phyloP scores from a whole-genome alignment of 2,329 filamentous ascomycete species.

The Plectosphaerella cucumerina region DNA sequence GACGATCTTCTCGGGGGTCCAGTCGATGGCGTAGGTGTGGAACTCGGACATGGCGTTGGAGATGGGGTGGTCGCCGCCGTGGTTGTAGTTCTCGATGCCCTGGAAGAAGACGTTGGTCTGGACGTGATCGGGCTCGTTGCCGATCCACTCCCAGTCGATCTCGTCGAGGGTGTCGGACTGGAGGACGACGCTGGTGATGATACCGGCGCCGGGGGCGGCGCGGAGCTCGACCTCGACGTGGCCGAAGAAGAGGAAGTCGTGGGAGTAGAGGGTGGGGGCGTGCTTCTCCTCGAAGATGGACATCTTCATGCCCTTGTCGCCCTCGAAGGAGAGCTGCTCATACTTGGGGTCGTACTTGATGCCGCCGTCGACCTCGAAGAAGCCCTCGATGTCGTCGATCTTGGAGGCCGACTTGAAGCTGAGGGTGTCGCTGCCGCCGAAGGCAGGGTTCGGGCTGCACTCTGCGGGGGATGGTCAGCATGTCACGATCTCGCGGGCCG shows the following conservation, averaged over 20 bases:
- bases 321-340: slow-evolving; percentile 28
- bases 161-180: slow-evolving; percentile 49
- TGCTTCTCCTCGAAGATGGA: slow-evolving; percentile 40
- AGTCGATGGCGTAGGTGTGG: slow-evolving; percentile 66
- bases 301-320: slow-evolving; percentile 41
- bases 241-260: slow-evolving; percentile 51
- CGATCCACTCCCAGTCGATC: slow-evolving; percentile 45
- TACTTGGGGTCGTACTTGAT: slow-evolving; percentile 31
- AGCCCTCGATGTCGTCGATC: slow-evolving; percentile 30
- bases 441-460: slow-evolving; percentile 12
- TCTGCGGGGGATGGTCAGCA: slow-evolving; percentile 5
- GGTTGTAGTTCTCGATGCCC: slow-evolving; percentile 49
- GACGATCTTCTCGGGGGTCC: slow-evolving; percentile 53
- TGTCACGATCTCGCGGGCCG: background rate
- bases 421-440: slow-evolving; percentile 8
- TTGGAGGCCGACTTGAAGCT: slow-evolving; percentile 20
- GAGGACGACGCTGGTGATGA: slow-evolving; percentile 44
- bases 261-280: slow-evolving; percentile 38
- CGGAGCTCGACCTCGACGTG: slow-evolving; percentile 41
- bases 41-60: slow-evolving; percentile 31
- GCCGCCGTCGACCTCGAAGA: slow-evolving; percentile 53
- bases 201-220: slow-evolving; percentile 42
- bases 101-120: slow-evolving; percentile 53
- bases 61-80: slow-evolving; percentile 45
- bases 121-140: slow-evolving; percentile 24